phyloP scores from a whole-genome alignment of 1,139 yeast species.

The Scheffersomyces illinoinensis region DNA sequence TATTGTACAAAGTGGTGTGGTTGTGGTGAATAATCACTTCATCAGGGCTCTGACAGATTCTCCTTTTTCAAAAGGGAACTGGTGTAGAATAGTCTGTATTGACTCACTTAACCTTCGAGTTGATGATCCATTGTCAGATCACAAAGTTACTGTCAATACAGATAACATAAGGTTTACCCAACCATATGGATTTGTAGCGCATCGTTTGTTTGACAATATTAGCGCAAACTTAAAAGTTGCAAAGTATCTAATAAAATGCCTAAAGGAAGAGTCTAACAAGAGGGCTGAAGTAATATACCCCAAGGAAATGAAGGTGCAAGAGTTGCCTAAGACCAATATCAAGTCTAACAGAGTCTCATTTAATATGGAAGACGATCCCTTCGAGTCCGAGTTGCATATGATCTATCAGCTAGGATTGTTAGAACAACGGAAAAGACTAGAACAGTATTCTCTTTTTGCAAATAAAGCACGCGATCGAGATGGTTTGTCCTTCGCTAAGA shows the following conservation, averaged over 20 bases:
- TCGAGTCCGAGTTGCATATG: conserved; percentile 75
- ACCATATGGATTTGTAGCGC: conserved; percentile 58
- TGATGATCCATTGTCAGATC: conserved; percentile 16
- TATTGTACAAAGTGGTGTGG: conserved; percentile 15
- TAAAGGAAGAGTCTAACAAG: conserved; percentile 30
- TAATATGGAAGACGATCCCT: conserved; percentile 77
- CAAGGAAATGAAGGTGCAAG: conserved; percentile 41
- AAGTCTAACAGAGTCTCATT: conserved; percentile 49
- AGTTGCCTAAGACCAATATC: conserved; percentile 55
- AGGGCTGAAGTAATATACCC: conserved; percentile 20
- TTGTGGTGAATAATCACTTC: conserved; percentile 31
- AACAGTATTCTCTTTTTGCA: conserved; percentile 58
- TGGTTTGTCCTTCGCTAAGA: conserved; percentile 9
- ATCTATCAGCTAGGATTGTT: conserved; percentile 73
- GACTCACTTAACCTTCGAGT: conserved; percentile 32
- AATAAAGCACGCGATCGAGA: conserved; percentile 17
- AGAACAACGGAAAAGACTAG: conserved; percentile 70
- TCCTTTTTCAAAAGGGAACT: conserved; percentile 45
- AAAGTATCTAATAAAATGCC: conserved; percentile 52
- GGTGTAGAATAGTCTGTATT: conserved; percentile 53
- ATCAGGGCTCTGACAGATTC: conserved; percentile 55
- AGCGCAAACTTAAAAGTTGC: conserved; percentile 54
- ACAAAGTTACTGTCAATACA: conserved; percentile 22
- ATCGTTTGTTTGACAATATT: conserved; percentile 61
- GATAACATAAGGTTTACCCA: conserved; percentile 39